A percentile compares a stretch with the other conserved stretches of the same genome.
Evolutionary conservation across 1,284 basidiomycete genomes (phyloP).

Genomic region (Trametes hirsuta): DNA sequence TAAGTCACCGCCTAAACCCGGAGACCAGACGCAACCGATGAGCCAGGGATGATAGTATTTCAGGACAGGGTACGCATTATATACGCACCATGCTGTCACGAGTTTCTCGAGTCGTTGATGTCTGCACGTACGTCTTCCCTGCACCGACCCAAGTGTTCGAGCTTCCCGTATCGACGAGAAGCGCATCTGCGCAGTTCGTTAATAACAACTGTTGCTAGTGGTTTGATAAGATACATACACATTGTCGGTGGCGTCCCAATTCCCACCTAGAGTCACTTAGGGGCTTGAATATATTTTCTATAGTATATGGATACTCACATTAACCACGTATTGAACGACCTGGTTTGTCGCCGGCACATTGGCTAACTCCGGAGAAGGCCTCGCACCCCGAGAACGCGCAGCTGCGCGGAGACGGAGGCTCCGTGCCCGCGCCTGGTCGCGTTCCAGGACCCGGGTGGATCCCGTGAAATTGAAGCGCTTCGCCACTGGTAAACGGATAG

Average conservation of each 20-base stretch:
- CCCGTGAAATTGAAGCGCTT: conserved; percentile 33
- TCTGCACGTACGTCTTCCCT: conserved; percentile 45
- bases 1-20: conserved; percentile 49
- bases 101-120: conserved; percentile 48
- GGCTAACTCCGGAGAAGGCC: conserved; percentile 10
- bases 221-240: conserved; percentile 29
- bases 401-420: conserved; percentile 22
- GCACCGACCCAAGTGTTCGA: conserved; percentile 76
- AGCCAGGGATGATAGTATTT: background rate
- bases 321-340: conserved; percentile 35
- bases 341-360: conserved; percentile 46
- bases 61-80: background rate
- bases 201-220: background rate
- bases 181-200: conserved; percentile 24
- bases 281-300: background rate
- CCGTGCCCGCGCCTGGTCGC: conserved; percentile 30
- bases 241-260: conserved; percentile 39
- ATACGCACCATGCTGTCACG: conserved; percentile 43
- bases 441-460: conserved; percentile 24
- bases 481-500: conserved; percentile 29
- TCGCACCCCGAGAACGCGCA: conserved; percentile 9
- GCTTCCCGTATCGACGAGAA: conserved; percentile 38
- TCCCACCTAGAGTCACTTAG: conserved; percentile 28
- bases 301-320: conserved; percentile 20
- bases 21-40: background rate